phyloP scores from a whole-genome alignment of 345 rosid genomes.

The Eucalyptus tenuipes region DNA sequence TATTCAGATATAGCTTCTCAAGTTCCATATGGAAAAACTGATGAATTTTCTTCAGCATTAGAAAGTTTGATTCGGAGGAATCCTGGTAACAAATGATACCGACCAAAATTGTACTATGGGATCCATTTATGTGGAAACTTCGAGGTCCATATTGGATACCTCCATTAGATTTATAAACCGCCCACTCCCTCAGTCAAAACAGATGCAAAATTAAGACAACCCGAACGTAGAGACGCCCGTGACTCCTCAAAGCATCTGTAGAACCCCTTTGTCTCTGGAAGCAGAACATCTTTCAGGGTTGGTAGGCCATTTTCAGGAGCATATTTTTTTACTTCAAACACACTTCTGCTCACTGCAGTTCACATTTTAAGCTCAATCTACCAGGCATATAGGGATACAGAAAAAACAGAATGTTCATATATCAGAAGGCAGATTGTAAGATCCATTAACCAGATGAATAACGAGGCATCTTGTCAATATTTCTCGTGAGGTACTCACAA shows the following conservation, averaged over 20 bases:
- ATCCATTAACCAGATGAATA: neutral
- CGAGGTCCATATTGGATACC: neutral
- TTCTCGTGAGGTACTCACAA: neutral
- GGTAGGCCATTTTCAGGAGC: no score
- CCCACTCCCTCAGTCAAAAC: neutral
- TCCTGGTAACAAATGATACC: neutral
- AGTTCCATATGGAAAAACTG: neutral
- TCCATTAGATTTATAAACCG: neutral
- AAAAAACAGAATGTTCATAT: neutral
- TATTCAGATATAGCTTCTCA: neutral
- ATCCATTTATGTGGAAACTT: neutral
- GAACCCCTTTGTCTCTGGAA: no score
- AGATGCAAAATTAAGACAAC: constrained; percentile 11
- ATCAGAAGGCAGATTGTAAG: neutral
- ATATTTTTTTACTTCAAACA: no score
- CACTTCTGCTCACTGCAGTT: no score
- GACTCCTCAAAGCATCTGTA: no score
- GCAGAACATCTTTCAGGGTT: no score
- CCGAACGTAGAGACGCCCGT: no score
- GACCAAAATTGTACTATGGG: rapidly evolving
- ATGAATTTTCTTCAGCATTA: neutral
- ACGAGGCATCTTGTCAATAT: neutral
- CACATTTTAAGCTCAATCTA: no score
- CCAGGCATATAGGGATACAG: neutral
- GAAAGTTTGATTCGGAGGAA: neutral